Evolutionary conservation across 2,329 filamentous ascomycete species (phyloP).

Genomic region (Neocucurbitaria cava): DNA sequence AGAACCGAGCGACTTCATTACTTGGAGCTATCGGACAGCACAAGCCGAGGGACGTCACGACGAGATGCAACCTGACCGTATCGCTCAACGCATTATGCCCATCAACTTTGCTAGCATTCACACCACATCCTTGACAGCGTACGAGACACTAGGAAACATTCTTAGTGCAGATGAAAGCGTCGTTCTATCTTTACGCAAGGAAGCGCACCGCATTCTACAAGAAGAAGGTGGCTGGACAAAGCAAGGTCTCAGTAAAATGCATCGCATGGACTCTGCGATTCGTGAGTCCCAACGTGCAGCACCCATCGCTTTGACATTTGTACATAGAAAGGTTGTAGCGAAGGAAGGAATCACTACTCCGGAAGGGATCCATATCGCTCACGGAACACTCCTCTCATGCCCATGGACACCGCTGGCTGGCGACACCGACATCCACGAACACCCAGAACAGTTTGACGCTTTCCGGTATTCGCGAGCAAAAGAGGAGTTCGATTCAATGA

Average conservation of each 20-base stretch:
- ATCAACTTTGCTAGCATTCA: constrained; percentile 67
- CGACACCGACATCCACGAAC: constrained; percentile 24
- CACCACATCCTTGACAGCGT: constrained; percentile 62
- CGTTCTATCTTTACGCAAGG: constrained; percentile 50
- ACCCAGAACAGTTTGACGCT: constrained; percentile 26
- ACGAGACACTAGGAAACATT: constrained; percentile 46
- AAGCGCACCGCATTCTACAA: constrained; percentile 46
- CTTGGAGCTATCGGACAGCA: constrained; percentile 64
- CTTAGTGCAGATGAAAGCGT: constrained; percentile 23
- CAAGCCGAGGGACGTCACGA: constrained; percentile 50
- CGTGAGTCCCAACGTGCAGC: constrained; percentile 61
- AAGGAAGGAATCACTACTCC: constrained; percentile 83
- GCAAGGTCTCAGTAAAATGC: constrained; percentile 51
- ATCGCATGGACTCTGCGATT: constrained; percentile 60
- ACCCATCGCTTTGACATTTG: constrained; percentile 56
- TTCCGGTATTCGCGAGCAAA: constrained; percentile 33
- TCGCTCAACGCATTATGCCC: constrained; percentile 62
- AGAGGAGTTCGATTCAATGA: constrained; percentile 29
- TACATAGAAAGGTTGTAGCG: constrained; percentile 59
- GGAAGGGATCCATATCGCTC: constrained; percentile 57
- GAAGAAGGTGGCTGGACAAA: constrained; percentile 58
- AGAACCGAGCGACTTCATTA: constrained; percentile 64
- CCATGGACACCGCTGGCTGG: constrained; percentile 25
- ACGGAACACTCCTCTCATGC: constrained; percentile 25
- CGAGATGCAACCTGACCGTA: constrained; percentile 57